Conservation (phyloP, 2,329 filamentous ascomycete species). For the Phoma sp. region DNA sequence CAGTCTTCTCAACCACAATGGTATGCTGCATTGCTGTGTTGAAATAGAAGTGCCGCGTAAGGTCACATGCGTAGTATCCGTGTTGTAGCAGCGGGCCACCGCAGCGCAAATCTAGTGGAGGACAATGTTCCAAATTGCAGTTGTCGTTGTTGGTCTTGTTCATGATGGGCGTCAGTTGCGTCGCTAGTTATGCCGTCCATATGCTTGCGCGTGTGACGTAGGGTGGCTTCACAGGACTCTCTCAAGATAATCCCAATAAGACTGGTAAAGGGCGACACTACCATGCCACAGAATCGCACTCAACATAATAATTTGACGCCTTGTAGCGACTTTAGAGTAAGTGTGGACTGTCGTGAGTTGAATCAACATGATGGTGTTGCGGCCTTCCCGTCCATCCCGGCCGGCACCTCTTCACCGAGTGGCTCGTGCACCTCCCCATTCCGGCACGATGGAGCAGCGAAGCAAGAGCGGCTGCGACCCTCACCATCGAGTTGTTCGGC, state of each 20-base stretch:
- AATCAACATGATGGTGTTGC: constrained; percentile 5
- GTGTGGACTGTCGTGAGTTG: not conserved
- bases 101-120: not conserved
- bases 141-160: not conserved
- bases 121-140: no score
- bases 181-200: not conserved
- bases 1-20: no score
- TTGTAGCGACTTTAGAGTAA: no score
- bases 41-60: no score
- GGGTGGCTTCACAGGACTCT: no score
- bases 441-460: constrained; percentile 18
- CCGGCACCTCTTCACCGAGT: not conserved
- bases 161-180: no score
- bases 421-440: constrained; percentile 16
- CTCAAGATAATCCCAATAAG: no score
- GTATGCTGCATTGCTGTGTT: not conserved
- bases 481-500: constrained; percentile 11
- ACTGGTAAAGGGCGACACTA: not conserved
- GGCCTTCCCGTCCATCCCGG: not conserved
- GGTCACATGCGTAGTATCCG: not conserved
- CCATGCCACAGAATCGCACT: not conserved
- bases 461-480: constrained; percentile 5
- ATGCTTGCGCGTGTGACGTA: no score
- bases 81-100: not conserved
- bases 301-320: no score